Evolutionary conservation across 192 early-diverging fungal species (phyloP), one percentile per base, ranked within the genome.

Genomic region (Funneliformis mosseae): DNA sequence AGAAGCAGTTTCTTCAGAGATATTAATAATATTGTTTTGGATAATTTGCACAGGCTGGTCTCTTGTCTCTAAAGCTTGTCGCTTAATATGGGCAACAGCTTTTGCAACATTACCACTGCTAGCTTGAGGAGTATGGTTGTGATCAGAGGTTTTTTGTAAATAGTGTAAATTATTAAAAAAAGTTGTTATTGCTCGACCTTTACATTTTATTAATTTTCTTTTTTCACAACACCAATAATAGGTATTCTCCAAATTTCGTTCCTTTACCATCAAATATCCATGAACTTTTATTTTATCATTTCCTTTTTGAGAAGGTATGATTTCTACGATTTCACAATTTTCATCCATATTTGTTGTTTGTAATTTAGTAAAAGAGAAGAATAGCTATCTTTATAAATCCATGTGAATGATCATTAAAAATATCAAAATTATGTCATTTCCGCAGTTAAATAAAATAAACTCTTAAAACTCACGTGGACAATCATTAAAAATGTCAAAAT

Each of bases 171-270:
- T 42, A 73, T 73, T 16, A 46, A 2, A 5, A 46, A 45, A 4
- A 21, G 16, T 43, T 21, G 21, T 73, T 14, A 50, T 46, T 73
- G 45, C 45, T 2, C 43, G 72, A 46, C 4, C 12, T 6, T 46
- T 74, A 21, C 10, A 74, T 21, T 46, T 21, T 16, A 23, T 16
- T 5, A 3, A 33, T 3, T 33, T 33, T n/a, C n/a, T 33, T 33
- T 33, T 33, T 33, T 33, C 3, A 33, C 33, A 74, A 21, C 43
- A 50, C 72, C 43, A 74, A 27, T 74, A 74, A 50, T 48, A 74
- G 5, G 66, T 68, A 68, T 68, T 68, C 12, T 68, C 2, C 66
- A 60, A 14, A 60, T 0, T 33, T 33, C 33, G 3, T 3, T 33
- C 33, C 3, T 33, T 33, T 33, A 3, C 3, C 3, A 33, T 33